Evolutionary conservation across 805 yeast species (phyloP), one percentile per base, ranked within the genome.

Genomic region (Metschnikowia koreensis): DNA sequence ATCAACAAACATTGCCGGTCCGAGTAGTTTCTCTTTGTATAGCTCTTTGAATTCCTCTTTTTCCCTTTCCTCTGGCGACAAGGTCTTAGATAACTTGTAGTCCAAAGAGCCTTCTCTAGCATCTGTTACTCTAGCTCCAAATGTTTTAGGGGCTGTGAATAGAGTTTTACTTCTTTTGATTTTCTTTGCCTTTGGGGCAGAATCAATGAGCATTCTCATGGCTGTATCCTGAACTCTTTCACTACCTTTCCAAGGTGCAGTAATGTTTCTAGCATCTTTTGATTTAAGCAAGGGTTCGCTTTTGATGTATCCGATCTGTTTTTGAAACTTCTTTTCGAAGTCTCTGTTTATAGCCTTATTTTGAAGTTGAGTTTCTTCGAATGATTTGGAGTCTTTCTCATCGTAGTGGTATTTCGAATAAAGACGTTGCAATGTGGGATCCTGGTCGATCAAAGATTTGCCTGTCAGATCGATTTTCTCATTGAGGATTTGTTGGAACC

Each of bases 21-120:
- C 86, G 8, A 81, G 63, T 27, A 88, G 74, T 50, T 83, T 69
- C 63, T 87, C 94, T 38, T 77, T 78, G 61, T 87, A 87, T 58
- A 82, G 60, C 46, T 83, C 83, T 40, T 74, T 67, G 65, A 86
- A 86, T 38, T 77, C 79, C 33, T 76, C 79, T 17, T 44, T 50
- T 40, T 57, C 58, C 33, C 48, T 52, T 7, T 76, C 76, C n/a
- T 66, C 68, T 15, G 64, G 62, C 7, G 57, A 40, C n/a, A 54
- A 49, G 5, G 70, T 52, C 57, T 77, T 79, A n/a, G 73, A 65
- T 27, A 84, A 61, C 45, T 77, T 71, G 63, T 88, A 89, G 60
- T 87, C 92, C 34, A 87, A 59, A 1, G 86, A 80, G 16, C 73
- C 72, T 51, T 87, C 96, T 50, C 81, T 80, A 0, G 94, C 96